Evolutionary conservation across 1,139 yeast species (phyloP).

Genomic region (Zygosaccharomyces sapae): DNA sequence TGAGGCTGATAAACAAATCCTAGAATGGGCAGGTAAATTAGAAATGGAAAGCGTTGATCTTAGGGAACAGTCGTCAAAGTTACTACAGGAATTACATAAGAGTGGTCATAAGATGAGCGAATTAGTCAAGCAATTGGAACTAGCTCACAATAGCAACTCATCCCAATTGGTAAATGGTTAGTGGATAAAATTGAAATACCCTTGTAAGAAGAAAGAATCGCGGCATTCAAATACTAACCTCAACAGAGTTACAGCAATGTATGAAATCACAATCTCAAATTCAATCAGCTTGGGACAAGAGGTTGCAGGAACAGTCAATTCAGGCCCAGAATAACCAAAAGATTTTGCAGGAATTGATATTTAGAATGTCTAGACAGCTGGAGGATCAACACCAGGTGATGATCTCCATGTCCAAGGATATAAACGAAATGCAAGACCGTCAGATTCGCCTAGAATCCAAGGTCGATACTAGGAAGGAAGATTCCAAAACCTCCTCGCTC

Average conservation of each 20-base stretch:
- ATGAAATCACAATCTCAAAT: not conserved
- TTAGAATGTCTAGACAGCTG: slow-evolving; percentile 16
- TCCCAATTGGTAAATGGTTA: slow-evolving; percentile 10
- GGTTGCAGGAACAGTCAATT: not conserved
- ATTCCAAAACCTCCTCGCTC: not conserved
- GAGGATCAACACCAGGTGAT: slow-evolving; percentile 17
- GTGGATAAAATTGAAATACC: slow-evolving; percentile 7
- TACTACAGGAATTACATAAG: slow-evolving; percentile 27
- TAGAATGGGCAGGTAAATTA: slow-evolving; percentile 45
- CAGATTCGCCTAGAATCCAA: slow-evolving; percentile 20
- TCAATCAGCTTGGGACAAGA: not conserved
- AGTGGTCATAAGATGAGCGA: slow-evolving; percentile 21
- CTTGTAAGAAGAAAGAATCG: not conserved
- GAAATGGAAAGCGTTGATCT: slow-evolving; percentile 45
- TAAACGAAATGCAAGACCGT: slow-evolving; percentile 13
- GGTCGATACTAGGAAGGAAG: slow-evolving; percentile 4
- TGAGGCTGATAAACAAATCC: slow-evolving; percentile 37
- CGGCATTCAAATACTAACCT: not conserved
- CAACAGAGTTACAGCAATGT: not conserved
- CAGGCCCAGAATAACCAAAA: not conserved
- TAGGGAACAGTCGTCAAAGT: slow-evolving; percentile 34
- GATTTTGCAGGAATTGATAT: slow-evolving; percentile 13
- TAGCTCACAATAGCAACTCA: not conserved
- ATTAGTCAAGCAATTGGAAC: slow-evolving; percentile 13
- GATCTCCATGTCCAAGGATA: slow-evolving; percentile 15